Evolutionary conservation across 345 rosid genomes (phyloP), one percentile per base, ranked within the genome.

Genomic region (Camelina laxa): DNA sequence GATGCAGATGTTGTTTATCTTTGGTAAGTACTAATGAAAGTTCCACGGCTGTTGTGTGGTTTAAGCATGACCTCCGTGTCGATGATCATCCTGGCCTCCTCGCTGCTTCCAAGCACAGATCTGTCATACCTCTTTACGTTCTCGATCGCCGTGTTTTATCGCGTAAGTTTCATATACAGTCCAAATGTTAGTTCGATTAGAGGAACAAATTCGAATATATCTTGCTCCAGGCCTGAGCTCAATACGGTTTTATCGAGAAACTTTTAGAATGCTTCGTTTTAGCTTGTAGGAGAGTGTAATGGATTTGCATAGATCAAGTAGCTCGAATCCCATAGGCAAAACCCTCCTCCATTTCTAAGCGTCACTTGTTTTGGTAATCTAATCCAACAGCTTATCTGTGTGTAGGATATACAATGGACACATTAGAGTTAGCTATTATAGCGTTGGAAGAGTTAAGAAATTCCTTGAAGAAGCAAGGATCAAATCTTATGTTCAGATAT

Each of bases 61-160:
- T 87, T 81, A 93, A 93, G 81, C 97, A 93, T 65, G 98, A 93
- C 60, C 91, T 91, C 45, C 97, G 96, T 74, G 66, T 89, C 68
- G 89, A 91, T 56, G 97, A 93, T 71, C 97, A 93, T 70, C 92
- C 87, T 58, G 98, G 91, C 11, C 85, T 93, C 72, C 74, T 84
- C 68, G 78, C 87, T 31, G 85, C 93, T 8, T 80, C 88, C 19
- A 56, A 84, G 12, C 63, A 65, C 22, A 67, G 62, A 16, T 44
- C 82, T 12, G 15, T 89, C 17, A 59, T 91, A 31, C 98, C 97
- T 69, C 87, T 93, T 61, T 93, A 93, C 69, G 91, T 93, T 72
- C 80, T 91, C 80, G 98, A 93, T 67, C 86, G 80, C 51, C 90
- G 90, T 49, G 85, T 91, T 69, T 87, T 93, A 70, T 84, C 83